Evolutionary conservation across 164 flowering plant genomes (phyloP), one percentile per base, ranked within the genome.

Genomic region (Annona squamosa): DNA sequence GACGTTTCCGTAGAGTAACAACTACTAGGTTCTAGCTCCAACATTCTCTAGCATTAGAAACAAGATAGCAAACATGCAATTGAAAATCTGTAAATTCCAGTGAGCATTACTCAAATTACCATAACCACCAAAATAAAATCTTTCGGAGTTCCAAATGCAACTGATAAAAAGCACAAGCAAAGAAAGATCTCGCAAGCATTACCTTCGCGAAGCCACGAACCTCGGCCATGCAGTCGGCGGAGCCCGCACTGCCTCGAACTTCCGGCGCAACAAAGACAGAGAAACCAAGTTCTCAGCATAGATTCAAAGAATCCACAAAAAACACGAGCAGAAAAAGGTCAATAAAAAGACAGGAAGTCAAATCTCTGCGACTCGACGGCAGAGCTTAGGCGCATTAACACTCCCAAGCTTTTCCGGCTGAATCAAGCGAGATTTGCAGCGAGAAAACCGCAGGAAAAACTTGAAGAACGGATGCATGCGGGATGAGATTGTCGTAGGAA

Each of bases 181-280:
- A 13, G 26, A 13, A 44, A 59, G 19, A 44, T 41, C 19, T 59
- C n/a, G 18, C 73, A 19, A 71, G 56, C 73, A 71, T 71, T 59
- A 71, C 73, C 73, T 71, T 66, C 19, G 17, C 73, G 45, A 71
- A 42, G 16, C 42, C 56, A 16, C 47, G 62, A 61, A 59, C 57
- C 37, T 71, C 73, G 2, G 73, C 73, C 73, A 71, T 71, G 73
- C 71, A 48, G 41, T 48, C 6, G 18, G 18, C 26, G 37, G 62
- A 10, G 48, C 26, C 18, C 37, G 17, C 65, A 7, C 5, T 17
- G 7, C 37, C 65, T 6, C 19, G 42, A 63, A 37, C 65, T 43
- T 37, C 68, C 45, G 68, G 10, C 43, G 17, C n/a, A 68, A 46
- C 56, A 68, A 46, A 6, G 45, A 43, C 57, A n/a, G 56, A 46